Percentiles rank a stretch among this genome's conserved stretches.
These are phyloP conservation scores for Colletotrichum sp. DNA, from an alignment of 2,329 filamentous ascomycete species.

Conservation along the genomic window DNA sequence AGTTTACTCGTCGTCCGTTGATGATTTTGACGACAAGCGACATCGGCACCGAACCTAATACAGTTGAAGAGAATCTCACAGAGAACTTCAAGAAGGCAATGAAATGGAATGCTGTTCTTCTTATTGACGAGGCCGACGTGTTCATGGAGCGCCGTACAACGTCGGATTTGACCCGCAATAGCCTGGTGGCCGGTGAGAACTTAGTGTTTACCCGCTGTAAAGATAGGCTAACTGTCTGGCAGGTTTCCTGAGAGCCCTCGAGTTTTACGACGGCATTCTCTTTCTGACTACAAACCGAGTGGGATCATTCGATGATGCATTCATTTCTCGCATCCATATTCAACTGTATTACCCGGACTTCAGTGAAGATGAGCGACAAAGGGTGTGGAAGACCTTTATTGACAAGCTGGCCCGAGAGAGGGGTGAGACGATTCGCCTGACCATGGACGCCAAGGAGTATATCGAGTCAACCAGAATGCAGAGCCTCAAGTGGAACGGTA, in stretches of 20 bases:
- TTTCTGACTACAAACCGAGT: constrained; percentile 35
- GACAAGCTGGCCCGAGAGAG: constrained; percentile 29
- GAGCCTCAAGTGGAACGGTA: constrained; percentile 25
- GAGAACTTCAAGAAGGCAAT: constrained; percentile 25
- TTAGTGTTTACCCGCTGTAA: too few relatives aligned
- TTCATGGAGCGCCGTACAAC: constrained; percentile 23
- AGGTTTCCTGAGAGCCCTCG: constrained; percentile 31
- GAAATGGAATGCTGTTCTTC: constrained; percentile 30
- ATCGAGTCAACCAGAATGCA: constrained; percentile 12
- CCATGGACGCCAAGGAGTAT: constrained; percentile 23
- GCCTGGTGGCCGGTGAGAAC: constrained; percentile 8
- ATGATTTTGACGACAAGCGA: constrained; percentile 34
- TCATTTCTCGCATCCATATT: constrained; percentile 34
- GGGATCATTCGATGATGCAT: constrained; percentile 34
- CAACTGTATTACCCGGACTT: constrained; percentile 32
- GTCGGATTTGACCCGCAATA: constrained; percentile 21
- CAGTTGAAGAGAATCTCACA: constrained; percentile 18
- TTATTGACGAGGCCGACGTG: constrained; percentile 34
- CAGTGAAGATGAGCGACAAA: constrained; percentile 26
- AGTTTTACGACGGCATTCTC: constrained; percentile 34
- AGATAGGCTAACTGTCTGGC: too few relatives aligned
- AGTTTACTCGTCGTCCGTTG: constrained; percentile 32
- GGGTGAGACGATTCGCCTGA: constrained; percentile 26
- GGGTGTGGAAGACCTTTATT: constrained; percentile 32
- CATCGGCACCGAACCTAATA: constrained; percentile 20